A percentile compares a stretch with the other conserved stretches of the same genome.
phyloP scores from a whole-genome alignment of 2,329 filamentous ascomycete species.

The Shiraia sp. region DNA sequence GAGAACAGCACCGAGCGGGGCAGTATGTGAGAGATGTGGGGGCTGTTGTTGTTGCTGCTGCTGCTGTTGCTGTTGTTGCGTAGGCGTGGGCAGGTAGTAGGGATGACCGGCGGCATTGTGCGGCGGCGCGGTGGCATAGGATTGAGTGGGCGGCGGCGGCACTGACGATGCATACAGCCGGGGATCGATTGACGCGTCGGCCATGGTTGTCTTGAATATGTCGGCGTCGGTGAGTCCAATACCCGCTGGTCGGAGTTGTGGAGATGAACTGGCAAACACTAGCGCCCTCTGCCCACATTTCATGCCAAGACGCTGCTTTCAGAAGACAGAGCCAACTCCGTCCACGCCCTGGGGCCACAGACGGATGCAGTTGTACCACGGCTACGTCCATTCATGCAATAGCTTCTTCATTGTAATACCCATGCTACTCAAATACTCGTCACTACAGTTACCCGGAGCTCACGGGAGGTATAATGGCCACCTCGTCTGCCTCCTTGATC shows the following conservation, averaged over 20 bases:
- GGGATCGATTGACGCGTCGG: slow-evolving; percentile 39
- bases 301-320: no score
- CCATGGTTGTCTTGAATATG: slow-evolving; percentile 22
- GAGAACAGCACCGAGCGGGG: slow-evolving; percentile 22
- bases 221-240: no score
- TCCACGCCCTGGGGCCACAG: no score
- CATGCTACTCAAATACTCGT: no score
- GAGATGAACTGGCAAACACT: slow-evolving; percentile 16
- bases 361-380: no score
- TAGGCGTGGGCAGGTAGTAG: slow-evolving; percentile 38
- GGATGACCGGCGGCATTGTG: slow-evolving; percentile 29
- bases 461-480: slow-evolving; percentile 85
- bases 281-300: no score
- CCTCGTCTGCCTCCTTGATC: slow-evolving; percentile 77
- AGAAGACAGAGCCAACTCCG: no score
- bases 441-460: no score
- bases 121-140: slow-evolving; percentile 31
- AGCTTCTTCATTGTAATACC: no score
- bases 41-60: no score
- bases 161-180: slow-evolving; percentile 32
- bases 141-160: slow-evolving; percentile 28
- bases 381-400: no score
- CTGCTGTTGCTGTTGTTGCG: slow-evolving; percentile 29
- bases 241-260: slow-evolving; percentile 25
- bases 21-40: slow-evolving; percentile 20